Evolutionary conservation across 2,329 filamentous ascomycete species (phyloP).

Genomic region (Alternaria ventricosa): DNA sequence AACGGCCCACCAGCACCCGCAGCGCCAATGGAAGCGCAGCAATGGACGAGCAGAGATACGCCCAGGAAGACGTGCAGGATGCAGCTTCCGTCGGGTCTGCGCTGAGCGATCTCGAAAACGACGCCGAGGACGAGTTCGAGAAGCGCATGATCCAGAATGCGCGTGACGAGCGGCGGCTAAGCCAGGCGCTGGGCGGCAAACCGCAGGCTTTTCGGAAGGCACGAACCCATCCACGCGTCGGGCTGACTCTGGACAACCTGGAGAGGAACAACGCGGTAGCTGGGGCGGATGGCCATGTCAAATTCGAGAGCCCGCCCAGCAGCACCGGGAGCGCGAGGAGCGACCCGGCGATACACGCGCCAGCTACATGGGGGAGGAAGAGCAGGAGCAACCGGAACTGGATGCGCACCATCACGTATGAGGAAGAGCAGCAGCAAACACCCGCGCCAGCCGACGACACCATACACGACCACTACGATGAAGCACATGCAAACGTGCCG

Average conservation of each 20-base stretch:
- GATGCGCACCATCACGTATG: constrained; percentile 49
- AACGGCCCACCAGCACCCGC: constrained; percentile 15
- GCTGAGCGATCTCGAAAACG: constrained; percentile 51
- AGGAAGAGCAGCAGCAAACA: constrained; percentile 27
- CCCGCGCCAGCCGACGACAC: constrained; percentile 25
- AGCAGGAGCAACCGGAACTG: constrained; percentile 50
- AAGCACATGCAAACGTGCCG: constrained; percentile 44
- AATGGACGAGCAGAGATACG: constrained; percentile 28
- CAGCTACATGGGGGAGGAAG: constrained; percentile 57
- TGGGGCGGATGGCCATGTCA: constrained; percentile 21
- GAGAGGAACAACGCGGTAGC: constrained; percentile 43
- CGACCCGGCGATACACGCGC: constrained; percentile 54
- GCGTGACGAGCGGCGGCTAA: constrained; percentile 51
- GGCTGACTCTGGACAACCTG: constrained; percentile 53
- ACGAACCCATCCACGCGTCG: constrained; percentile 48
- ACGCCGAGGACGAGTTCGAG: constrained; percentile 54
- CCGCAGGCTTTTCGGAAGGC: constrained; percentile 53
- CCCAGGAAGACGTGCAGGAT: constrained; percentile 31
- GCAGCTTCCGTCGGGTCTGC: constrained; percentile 37
- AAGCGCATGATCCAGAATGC: constrained; percentile 53
- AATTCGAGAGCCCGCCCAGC: constrained; percentile 39
- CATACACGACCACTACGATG: constrained; percentile 12
- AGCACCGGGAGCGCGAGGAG: constrained; percentile 46
- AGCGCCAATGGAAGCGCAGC: constrained; percentile 25
- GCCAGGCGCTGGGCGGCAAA: constrained; percentile 42